A percentile compares a stretch with the other conserved stretches of the same genome.
These are phyloP conservation scores for Leccinum sublutescens DNA, from an alignment of 768 basidiomycete genomes.

Conservation along the genomic window DNA sequence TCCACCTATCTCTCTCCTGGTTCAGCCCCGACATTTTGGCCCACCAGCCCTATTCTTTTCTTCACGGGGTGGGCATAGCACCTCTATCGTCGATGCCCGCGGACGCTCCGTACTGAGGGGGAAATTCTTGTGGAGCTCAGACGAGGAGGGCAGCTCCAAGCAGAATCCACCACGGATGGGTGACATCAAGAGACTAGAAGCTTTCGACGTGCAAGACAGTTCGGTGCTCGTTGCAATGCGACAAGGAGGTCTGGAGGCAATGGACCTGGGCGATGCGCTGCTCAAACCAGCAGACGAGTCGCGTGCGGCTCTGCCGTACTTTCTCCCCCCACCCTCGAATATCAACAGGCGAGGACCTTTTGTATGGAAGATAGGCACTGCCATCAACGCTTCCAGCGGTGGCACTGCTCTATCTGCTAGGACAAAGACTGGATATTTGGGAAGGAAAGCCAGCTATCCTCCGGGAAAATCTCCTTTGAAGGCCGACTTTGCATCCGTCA, in stretches of 20 bases:
- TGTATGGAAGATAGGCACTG: conserved; percentile 81
- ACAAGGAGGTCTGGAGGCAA: conserved; percentile 80
- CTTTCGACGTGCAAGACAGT: conserved; percentile 73
- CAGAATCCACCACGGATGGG: conserved; percentile 54
- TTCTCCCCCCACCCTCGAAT: conserved; percentile 56
- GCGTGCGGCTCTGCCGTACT: conserved; percentile 68
- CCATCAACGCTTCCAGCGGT: conserved; percentile 45
- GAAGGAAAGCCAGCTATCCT: conserved; percentile 50
- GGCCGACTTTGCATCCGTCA: conserved; percentile 46
- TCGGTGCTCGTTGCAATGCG: conserved; percentile 83
- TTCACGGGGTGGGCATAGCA: conserved; percentile 87
- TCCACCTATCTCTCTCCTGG: conserved; percentile 68
- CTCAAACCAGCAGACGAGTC: conserved; percentile 80
- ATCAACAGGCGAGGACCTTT: conserved; percentile 71
- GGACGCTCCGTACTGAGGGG: conserved; percentile 83
- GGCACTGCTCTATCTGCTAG: conserved; percentile 42
- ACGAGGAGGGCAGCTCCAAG: conserved; percentile 48
- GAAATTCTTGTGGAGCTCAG: conserved; percentile 74
- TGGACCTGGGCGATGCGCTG: conserved; percentile 77
- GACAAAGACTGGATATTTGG: conserved; percentile 39
- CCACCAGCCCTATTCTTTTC: conserved; percentile 87
- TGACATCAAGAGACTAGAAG: conserved; percentile 80
- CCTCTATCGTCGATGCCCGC: conserved; percentile 81
- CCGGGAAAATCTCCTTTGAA: conserved; percentile 48
- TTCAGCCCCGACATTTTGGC: conserved; percentile 80